Conservation (phyloP, 371 early-diverging fungal genomes). For the Dinochytrium kinnereticum region DNA sequence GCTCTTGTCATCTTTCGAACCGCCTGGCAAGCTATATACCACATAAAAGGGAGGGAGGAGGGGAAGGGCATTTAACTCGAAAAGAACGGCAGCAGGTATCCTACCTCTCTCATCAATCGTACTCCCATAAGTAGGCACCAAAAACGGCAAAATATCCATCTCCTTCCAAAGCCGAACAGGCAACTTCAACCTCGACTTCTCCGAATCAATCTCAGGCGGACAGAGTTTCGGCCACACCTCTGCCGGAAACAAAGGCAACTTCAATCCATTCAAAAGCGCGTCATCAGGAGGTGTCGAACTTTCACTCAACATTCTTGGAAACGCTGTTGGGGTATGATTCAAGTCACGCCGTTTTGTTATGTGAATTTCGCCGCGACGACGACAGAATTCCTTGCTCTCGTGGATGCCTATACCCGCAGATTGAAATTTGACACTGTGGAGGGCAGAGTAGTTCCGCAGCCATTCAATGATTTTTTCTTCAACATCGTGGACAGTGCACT, state of each 20-base stretch:
- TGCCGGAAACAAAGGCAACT: background rate
- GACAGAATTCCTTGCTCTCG: conserved; percentile 12
- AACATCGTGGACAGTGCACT: conserved; percentile 31
- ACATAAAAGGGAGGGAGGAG: conserved; percentile 16
- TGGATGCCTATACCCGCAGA: conserved; percentile 52
- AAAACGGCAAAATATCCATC: conserved; percentile 74
- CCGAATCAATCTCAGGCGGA: background rate
- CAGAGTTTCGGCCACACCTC: background rate
- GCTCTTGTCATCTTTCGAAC: conserved; percentile 39
- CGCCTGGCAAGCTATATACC: conserved; percentile 29
- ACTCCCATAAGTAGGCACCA: conserved; percentile 61
- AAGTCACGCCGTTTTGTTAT: background rate
- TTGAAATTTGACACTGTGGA: conserved; percentile 64
- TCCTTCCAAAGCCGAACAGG: conserved; percentile 75
- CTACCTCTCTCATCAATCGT: conserved; percentile 76
- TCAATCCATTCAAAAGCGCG: background rate
- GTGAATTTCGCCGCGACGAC: conserved; percentile 10
- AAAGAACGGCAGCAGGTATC: conserved; percentile 63
- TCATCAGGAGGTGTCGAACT: background rate
- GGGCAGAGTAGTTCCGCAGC: conserved; percentile 50
- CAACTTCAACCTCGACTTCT: conserved; percentile 34
- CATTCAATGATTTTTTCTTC: conserved; percentile 49
- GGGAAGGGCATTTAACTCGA: background rate
- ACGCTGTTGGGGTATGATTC: background rate
- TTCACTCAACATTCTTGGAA: background rate